A percentile compares a stretch with the other conserved stretches of the same genome.
Evolutionary conservation across 768 basidiomycete species (phyloP).

Genomic region (Pulveroboletus sp.): DNA sequence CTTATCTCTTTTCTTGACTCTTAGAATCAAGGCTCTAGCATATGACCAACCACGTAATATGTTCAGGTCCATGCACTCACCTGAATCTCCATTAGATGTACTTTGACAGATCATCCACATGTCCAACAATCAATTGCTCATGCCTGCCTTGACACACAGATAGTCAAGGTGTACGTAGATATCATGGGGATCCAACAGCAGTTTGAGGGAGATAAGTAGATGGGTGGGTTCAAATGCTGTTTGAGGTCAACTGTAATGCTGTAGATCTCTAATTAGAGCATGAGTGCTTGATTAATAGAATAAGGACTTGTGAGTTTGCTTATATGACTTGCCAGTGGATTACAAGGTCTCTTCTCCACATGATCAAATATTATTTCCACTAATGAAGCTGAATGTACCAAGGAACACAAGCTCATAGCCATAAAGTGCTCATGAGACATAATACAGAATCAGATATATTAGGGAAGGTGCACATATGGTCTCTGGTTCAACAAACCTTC

Average conservation of each 20-base stretch:
- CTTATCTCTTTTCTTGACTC: slow-evolving; percentile 44
- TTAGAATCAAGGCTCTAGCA: slow-evolving; percentile 63
- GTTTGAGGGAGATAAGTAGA: slow-evolving; percentile 81
- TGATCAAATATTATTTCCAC: slow-evolving; percentile 76
- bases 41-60: slow-evolving; percentile 77
- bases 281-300: neutral
- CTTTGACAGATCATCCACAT: slow-evolving; percentile 36
- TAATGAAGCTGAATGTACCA: slow-evolving; percentile 81
- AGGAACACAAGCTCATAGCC: slow-evolving; percentile 88
- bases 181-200: slow-evolving; percentile 86
- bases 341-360: slow-evolving; percentile 90
- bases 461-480: neutral
- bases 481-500: slow-evolving; percentile 54
- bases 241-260: slow-evolving; percentile 85
- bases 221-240: slow-evolving; percentile 90
- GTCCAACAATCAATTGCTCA: slow-evolving; percentile 77
- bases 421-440: slow-evolving; percentile 88
- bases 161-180: slow-evolving; percentile 79
- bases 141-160: slow-evolving; percentile 74
- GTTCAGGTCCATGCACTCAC: slow-evolving; percentile 44
- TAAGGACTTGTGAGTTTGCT: slow-evolving; percentile 20
- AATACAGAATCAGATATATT: slow-evolving; percentile 36
- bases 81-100: slow-evolving; percentile 3
- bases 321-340: slow-evolving; percentile 79
- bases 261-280: slow-evolving; percentile 55